phyloP scores from a whole-genome alignment of 768 basidiomycete genomes.

The Boletus fagicola region DNA sequence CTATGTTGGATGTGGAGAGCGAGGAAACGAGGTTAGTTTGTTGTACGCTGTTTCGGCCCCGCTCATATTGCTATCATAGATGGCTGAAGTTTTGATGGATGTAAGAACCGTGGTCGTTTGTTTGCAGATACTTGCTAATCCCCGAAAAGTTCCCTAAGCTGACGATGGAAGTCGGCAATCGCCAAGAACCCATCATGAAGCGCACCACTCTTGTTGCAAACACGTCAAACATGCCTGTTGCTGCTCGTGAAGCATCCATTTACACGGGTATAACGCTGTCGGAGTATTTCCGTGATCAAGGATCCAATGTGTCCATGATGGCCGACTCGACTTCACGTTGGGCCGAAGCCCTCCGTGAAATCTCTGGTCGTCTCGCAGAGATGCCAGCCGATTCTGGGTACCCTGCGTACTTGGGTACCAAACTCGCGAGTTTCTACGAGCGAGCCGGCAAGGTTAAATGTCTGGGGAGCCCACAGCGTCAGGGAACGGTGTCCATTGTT shows the following conservation, averaged over 20 bases:
- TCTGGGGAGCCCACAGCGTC: constrained; percentile 81
- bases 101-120: constrained; percentile 38
- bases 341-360: constrained; percentile 99
- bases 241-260: constrained; percentile 98
- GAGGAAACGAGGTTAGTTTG: constrained; percentile 82
- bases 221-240: constrained; percentile 99
- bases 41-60: constrained; percentile 36
- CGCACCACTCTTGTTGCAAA: constrained; percentile 98
- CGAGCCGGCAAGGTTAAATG: constrained; percentile 95
- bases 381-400: constrained; percentile 99
- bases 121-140: constrained; percentile 14
- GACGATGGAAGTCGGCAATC: constrained; percentile 86
- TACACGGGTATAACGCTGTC: constrained; percentile 99
- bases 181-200: constrained; percentile 99
- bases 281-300: constrained; percentile 99
- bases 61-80: constrained; percentile 43
- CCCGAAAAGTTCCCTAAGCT: constrained; percentile 73
- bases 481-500: constrained; percentile 96
- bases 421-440: constrained; percentile 97
- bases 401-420: constrained; percentile 94
- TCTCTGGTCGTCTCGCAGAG: constrained; percentile 97
- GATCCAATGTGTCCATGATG: constrained; percentile 98
- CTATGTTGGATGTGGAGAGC: constrained; percentile 98
- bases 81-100: constrained; percentile 99
- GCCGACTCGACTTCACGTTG: constrained; percentile 98